Conservation (phyloP, 352 stramenopile species). For the Globisporangium lucens region DNA sequence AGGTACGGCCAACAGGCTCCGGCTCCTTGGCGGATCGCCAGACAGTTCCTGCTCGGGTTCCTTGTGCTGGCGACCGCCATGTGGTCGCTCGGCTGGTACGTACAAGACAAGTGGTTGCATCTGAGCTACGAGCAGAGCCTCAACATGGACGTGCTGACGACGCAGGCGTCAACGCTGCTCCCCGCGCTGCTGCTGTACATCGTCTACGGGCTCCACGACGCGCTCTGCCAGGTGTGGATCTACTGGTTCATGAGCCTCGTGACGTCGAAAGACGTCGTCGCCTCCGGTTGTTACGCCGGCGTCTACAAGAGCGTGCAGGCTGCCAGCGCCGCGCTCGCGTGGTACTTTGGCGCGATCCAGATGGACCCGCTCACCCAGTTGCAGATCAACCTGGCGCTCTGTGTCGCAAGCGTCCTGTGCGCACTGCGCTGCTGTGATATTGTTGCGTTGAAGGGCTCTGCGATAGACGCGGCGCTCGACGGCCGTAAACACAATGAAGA, state of each 20-base stretch:
- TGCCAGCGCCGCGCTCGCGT: conserved; percentile 31
- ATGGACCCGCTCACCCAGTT: conserved; percentile 27
- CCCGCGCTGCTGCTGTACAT: conserved; percentile 51
- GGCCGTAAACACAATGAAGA: not conserved
- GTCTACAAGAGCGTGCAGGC: conserved; percentile 72
- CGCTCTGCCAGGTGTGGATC: conserved; percentile 70
- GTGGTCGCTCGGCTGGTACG: conserved; percentile 35
- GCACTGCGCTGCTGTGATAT: conserved; percentile 10
- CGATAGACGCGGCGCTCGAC: not conserved
- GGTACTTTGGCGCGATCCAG: conserved; percentile 31
- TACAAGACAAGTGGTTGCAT: conserved; percentile 19
- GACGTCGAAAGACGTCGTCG: conserved; percentile 28
- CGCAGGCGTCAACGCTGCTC: not conserved
- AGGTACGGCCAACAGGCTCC: not conserved
- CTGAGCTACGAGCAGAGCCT: conserved; percentile 22
- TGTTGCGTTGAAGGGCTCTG: not conserved
- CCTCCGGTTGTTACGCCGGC: conserved; percentile 46
- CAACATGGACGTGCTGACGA: conserved; percentile 24
- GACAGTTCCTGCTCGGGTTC: conserved; percentile 15
- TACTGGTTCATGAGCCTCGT: conserved; percentile 79
- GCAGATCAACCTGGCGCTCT: conserved; percentile 34
- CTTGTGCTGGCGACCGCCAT: conserved; percentile 28
- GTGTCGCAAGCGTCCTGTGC: conserved; percentile 16
- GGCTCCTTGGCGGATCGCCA: conserved; percentile 2
- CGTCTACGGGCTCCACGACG: conserved; percentile 68